Evolutionary conservation across 2,329 filamentous ascomycete species (phyloP), one percentile per base, ranked within the genome.

Genomic region (Acephala macrosclerotiorum): DNA sequence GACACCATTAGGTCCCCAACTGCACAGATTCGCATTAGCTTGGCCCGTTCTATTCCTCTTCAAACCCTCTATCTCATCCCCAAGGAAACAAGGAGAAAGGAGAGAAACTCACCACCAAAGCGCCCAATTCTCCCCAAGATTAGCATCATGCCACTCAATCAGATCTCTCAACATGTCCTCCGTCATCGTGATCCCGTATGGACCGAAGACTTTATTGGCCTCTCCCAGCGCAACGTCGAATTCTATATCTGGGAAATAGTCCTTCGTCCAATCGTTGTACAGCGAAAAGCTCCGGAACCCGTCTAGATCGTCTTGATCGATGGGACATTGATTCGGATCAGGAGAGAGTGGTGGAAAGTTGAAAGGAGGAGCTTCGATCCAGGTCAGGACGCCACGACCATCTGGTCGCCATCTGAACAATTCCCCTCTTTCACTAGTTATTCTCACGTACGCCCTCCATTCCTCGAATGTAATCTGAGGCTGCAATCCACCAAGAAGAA

Each of bases 1-100:
- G 8, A 51, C 47, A 4, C 47, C 47, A 20, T 51, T 51, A 20
- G 47, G 47, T 26, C 22, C 47, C 47, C 47, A 53, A 53, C 25
- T 29, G 26, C 25, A 11, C 45, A 20, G 18, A n/a, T 42, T 42
- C 45, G 22, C 18, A 18, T 20, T 18, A 49, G 18, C 45, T 22
- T 12, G 12, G 3, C 45, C 12, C 18, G 4, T 25, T 49, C 18
- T 16, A 8, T 25, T 49, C 45, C 18, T 25, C 20, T 49, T 42
- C n/a, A 12, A 42, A 1, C 12, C 8, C 16, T n/a, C 14, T n/a
- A 1, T 16, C 16, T 16, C 40, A 42, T 18, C 40, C 40, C 14
- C 16, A 42, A n/a, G 18, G 14, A 42, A n/a, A 42, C 4, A 18
- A n/a, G 16, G 16, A 42, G 14, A 42, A n/a, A 42, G n/a, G n/a